Evolutionary conservation across 495 filamentous ascomycete species (phyloP).

Genomic region (Penicillium waksmanii): DNA sequence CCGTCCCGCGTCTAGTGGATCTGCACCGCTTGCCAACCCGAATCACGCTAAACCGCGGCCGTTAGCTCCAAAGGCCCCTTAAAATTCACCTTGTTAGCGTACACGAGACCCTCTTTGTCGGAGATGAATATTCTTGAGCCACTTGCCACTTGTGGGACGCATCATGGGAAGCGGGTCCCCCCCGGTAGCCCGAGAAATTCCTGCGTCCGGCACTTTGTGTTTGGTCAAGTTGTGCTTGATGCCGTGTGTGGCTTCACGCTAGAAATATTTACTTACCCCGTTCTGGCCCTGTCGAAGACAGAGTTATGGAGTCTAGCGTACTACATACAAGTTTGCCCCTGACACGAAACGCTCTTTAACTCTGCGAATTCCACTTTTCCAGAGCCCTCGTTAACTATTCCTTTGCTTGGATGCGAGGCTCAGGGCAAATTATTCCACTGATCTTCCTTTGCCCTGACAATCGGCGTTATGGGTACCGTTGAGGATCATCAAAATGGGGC

Average conservation of each 20-base stretch:
- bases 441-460: not conserved
- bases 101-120: not conserved
- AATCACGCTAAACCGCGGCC: not conserved
- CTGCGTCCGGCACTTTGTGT: not conserved
- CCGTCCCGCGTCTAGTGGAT: constrained; percentile 2
- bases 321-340: not conserved
- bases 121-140: not conserved
- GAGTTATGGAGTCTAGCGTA: not conserved
- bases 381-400: not conserved
- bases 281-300: not conserved
- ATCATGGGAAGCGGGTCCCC: not conserved
- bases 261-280: not conserved
- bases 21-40: not conserved
- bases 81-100: not conserved
- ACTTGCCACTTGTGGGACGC: not conserved
- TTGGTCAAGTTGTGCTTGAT: not conserved
- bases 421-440: not conserved
- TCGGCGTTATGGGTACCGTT: not conserved
- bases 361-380: not conserved
- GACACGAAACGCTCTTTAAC: not conserved
- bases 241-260: constrained; percentile 4
- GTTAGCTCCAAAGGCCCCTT: constrained; percentile 1
- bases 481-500: constrained; percentile 3
- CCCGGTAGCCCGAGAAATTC: not conserved
- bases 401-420: not conserved